Base-by-base conservation (phyloP, 257 asterid species). In the Salvia rosmarinus region DNA sequence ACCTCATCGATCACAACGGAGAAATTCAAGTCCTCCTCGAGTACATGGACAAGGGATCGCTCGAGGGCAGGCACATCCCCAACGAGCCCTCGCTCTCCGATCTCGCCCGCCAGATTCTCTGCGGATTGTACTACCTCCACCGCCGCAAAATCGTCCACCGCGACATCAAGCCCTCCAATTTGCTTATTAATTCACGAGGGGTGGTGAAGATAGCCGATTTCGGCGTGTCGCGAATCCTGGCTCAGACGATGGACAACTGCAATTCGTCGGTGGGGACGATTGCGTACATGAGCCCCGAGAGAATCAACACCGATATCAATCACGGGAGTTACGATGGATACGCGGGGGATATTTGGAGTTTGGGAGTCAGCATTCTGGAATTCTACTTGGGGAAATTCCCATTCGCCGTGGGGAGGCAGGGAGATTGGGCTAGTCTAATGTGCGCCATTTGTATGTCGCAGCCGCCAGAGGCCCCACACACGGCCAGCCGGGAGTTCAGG, bases 371-470 rank as follows among this genome's bases (percentile, higher is more conserved):
- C 84, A 88, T 88, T 47, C 83, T 92, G 8, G 98, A 92, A 73
- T 89, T 92, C 64, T 92, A 92, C 70, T 74, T 92, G 86, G 98
- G 98, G 2, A 84, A 79, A 23, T 89, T 88, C 60, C 98, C 96
- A 0, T 92, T 92, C 75, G 62, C 85, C 1, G 96, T 84, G 1
- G 95, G 92, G 5, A 82, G 96, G 76, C 92, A 84, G 73, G 96
- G 98, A 1, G 98, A 92, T 77, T 92, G 98, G 98, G 98, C 98
- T 5, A 88, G 92, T 25, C 88, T 92, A 2, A 91, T 91, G 98
- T 82, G 87, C 56, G 98, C 98, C 72, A 91, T 91, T 52, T 91
- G 98, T 79, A 80, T 92, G 96, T 82, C 96, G 0, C 88, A 86
- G 68, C 98, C 98, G n/a, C 98, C 98, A 2, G 90, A 89, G 85